phyloP scores from a whole-genome alignment of 192 early-diverging fungal genomes.

The Obelidium mucronatum region DNA sequence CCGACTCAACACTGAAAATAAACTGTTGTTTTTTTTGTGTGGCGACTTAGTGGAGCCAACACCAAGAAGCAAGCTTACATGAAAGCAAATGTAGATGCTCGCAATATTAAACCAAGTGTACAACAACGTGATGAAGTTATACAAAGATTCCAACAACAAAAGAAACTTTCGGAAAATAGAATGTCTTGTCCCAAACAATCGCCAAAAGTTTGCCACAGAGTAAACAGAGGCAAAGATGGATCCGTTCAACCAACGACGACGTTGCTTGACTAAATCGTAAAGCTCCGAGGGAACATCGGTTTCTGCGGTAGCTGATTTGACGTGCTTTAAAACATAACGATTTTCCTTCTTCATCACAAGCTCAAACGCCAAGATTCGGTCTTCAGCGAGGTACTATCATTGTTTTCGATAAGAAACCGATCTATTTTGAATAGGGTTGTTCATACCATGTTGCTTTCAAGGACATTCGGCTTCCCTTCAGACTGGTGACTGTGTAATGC shows the following conservation, averaged over 20 bases:
- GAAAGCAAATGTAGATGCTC: slow-evolving; percentile 65
- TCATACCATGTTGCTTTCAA: slow-evolving; percentile 43
- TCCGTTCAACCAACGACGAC: slow-evolving; percentile 83
- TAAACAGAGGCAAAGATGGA: slow-evolving; percentile 79
- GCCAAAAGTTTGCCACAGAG: slow-evolving; percentile 64
- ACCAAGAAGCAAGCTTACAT: slow-evolving; percentile 28
- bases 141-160: slow-evolving; percentile 69
- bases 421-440: not conserved
- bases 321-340: slow-evolving; percentile 72
- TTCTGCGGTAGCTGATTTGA: slow-evolving; percentile 68
- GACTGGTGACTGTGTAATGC: slow-evolving; percentile 47
- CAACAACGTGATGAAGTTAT: slow-evolving; percentile 70
- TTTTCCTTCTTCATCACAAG: slow-evolving; percentile 70
- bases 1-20: slow-evolving; percentile 32
- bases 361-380: slow-evolving; percentile 86
- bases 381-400: slow-evolving; percentile 63
- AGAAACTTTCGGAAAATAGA: slow-evolving; percentile 55
- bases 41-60: slow-evolving; percentile 8
- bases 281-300: slow-evolving; percentile 79
- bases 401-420: not conserved
- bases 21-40: slow-evolving; percentile 25
- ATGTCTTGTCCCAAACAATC: slow-evolving; percentile 65
- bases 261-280: slow-evolving; percentile 80
- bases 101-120: slow-evolving; percentile 53
- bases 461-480: slow-evolving; percentile 35